Conservation (phyloP, 2,329 filamentous ascomycete genomes). For the Sporothrix pallida region DNA sequence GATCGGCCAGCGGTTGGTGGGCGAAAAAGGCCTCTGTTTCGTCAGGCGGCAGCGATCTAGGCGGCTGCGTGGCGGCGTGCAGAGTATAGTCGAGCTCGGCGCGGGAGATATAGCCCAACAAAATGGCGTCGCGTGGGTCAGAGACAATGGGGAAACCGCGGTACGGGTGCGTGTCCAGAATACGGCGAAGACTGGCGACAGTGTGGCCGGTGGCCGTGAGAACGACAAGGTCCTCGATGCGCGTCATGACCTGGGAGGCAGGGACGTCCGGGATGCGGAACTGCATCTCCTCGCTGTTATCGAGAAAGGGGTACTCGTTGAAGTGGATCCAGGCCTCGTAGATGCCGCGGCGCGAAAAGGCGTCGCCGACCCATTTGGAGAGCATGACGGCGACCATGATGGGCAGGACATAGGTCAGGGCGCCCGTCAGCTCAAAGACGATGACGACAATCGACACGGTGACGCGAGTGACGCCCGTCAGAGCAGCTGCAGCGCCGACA, state of each 20-base stretch:
- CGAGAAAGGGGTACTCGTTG: constrained; percentile 93
- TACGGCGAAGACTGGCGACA: constrained; percentile 71
- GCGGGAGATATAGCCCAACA: constrained; percentile 92
- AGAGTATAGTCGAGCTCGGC: constrained; percentile 87
- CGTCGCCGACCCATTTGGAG: constrained; percentile 97
- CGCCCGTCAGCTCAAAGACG: constrained; percentile 98
- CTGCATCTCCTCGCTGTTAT: constrained; percentile 62
- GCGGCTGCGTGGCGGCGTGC: constrained; percentile 62
- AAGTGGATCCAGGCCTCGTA: constrained; percentile 98
- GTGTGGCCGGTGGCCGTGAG: constrained; percentile 89
- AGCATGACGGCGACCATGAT: constrained; percentile 99
- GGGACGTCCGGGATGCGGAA: constrained; percentile 75
- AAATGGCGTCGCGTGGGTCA: constrained; percentile 74
- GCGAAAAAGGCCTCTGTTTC: constrained; percentile 84
- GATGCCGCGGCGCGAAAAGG: constrained; percentile 88
- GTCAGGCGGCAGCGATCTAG: constrained; percentile 66
- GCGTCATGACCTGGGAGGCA: constrained; percentile 89
- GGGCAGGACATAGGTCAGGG: constrained; percentile 92
- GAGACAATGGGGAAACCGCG: constrained; percentile 92
- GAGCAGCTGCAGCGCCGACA: constrained; percentile 90
- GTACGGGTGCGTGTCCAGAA: constrained; percentile 77
- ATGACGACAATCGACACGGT: constrained; percentile 98
- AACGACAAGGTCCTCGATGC: constrained; percentile 85
- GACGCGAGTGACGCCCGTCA: constrained; percentile 92
- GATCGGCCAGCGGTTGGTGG: constrained; percentile 79